These are phyloP conservation scores for Thelephora terrestris DNA, from an alignment of 1,284 basidiomycete species.

Conservation along the genomic window DNA sequence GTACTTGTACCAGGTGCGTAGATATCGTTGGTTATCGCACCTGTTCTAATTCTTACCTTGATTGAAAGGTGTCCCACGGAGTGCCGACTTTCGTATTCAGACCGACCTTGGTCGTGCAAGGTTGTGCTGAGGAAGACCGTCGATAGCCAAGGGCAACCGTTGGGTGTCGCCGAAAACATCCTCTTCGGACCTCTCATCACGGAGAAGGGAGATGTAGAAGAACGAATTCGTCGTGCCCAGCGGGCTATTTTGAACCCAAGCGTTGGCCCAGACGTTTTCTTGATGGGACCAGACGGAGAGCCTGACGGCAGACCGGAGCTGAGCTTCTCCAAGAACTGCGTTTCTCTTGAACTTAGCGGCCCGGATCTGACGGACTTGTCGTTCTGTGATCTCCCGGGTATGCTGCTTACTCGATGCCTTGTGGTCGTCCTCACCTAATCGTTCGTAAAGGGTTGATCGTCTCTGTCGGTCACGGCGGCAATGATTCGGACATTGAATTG, in stretches of 20 bases:
- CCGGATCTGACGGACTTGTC: conserved; percentile 61
- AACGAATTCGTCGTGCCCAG: conserved; percentile 60
- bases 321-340: conserved; percentile 52
- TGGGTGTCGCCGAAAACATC: conserved; percentile 30
- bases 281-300: conserved; percentile 26
- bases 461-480: conserved; percentile 39
- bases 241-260: conserved; percentile 59
- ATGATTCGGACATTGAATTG: conserved; percentile 46
- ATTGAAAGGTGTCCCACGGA: conserved; percentile 60
- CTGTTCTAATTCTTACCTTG: neutral
- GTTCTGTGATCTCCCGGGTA: conserved; percentile 64
- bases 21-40: neutral
- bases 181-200: conserved; percentile 45
- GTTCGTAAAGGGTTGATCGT: conserved; percentile 48
- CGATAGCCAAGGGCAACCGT: conserved; percentile 32
- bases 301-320: conserved; percentile 23
- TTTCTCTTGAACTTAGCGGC: conserved; percentile 59
- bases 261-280: conserved; percentile 24
- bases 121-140: conserved; percentile 40
- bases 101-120: conserved; percentile 45
- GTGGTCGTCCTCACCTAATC: neutral
- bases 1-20: conserved; percentile 65
- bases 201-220: conserved; percentile 46
- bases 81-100: conserved; percentile 42
- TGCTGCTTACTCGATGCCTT: conserved; percentile 2